phyloP scores from a whole-genome alignment of 2,329 filamentous ascomycete genomes.

The Didymella pinodella region DNA sequence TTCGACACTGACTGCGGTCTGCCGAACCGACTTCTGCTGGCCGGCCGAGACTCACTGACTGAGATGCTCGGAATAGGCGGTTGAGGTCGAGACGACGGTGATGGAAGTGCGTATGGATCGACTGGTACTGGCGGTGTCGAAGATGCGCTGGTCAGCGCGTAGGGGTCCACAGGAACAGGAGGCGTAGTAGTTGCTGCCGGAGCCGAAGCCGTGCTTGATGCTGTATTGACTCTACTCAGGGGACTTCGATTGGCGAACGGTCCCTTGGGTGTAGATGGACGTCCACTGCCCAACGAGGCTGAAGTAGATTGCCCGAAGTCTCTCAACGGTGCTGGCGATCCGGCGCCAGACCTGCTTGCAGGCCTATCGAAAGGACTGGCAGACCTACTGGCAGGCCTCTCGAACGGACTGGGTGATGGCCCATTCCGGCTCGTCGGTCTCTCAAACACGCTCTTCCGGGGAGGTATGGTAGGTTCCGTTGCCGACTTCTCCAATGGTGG shows the following conservation, averaged over 20 bases:
- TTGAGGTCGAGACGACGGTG: conserved; percentile 9
- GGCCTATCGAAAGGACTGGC: conserved; percentile 14
- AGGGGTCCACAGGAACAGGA: conserved; percentile 12
- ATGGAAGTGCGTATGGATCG: conserved; percentile 11
- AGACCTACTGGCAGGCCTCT: conserved; percentile 9
- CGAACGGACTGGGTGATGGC: conserved; percentile 6
- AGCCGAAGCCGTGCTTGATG: conserved; percentile 23
- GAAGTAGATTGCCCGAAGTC: conserved; percentile 20
- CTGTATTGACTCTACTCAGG: conserved; percentile 41
- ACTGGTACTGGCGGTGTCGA: conserved; percentile 22
- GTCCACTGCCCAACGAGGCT: conserved; percentile 32
- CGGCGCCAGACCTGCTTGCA: conserved; percentile 5
- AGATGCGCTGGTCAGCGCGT: conserved; percentile 33
- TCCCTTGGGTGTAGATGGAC: conserved; percentile 40
- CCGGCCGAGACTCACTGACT: conserved; percentile 17
- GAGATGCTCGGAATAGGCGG: conserved; percentile 24
- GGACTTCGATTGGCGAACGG: conserved; percentile 36
- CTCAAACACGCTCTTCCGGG: conserved; percentile 59
- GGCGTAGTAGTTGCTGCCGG: conserved; percentile 43
- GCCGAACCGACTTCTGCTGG: conserved; percentile 6
- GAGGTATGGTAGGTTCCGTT: conserved; percentile 57
- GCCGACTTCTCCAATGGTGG: conserved; percentile 48
- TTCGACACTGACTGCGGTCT: conserved; percentile 15
- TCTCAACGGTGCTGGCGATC: conserved; percentile 7
- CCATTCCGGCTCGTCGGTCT: conserved; percentile 21